Conservation (phyloP, 1,284 basidiomycete genomes). For the Cystobasidiaceae sp. region DNA sequence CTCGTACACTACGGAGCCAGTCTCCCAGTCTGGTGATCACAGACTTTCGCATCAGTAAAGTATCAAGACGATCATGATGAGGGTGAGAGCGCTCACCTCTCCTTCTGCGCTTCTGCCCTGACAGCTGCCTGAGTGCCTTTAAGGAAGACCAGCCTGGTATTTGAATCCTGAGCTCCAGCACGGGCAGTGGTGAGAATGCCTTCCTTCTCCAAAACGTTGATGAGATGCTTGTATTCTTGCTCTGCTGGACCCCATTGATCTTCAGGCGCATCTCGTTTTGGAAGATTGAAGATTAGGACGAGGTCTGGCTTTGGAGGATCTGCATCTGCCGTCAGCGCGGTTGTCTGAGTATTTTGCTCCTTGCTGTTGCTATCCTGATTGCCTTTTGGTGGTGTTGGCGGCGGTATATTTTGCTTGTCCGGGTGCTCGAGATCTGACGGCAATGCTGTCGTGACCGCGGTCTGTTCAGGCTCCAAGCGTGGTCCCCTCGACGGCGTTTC, state of each 20-base stretch:
- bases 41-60: no score
- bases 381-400: no score
- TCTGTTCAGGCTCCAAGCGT: no score
- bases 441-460: no score
- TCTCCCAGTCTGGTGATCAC: constrained; percentile 60
- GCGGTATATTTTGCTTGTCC: no score
- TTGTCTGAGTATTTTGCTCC: no score
- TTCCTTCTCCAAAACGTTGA: constrained; percentile 58
- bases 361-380: no score
- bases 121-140: constrained; percentile 63
- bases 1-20: constrained; percentile 59
- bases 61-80: neutral
- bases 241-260: constrained; percentile 1
- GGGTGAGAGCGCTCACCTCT: neutral
- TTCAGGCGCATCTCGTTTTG: constrained; percentile 1
- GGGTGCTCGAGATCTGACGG: no score
- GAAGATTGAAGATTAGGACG: constrained; percentile 17
- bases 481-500: no score
- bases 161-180: constrained; percentile 60
- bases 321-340: no score
- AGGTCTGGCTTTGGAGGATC: constrained; percentile 26
- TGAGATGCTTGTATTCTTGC: constrained; percentile 60
- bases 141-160: constrained; percentile 74
- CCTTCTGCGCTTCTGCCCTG: constrained; percentile 14
- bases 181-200: constrained; percentile 66